Evolutionary conservation across 352 stramenopile species (phyloP).

Genomic region (Pythium aristosporum): DNA sequence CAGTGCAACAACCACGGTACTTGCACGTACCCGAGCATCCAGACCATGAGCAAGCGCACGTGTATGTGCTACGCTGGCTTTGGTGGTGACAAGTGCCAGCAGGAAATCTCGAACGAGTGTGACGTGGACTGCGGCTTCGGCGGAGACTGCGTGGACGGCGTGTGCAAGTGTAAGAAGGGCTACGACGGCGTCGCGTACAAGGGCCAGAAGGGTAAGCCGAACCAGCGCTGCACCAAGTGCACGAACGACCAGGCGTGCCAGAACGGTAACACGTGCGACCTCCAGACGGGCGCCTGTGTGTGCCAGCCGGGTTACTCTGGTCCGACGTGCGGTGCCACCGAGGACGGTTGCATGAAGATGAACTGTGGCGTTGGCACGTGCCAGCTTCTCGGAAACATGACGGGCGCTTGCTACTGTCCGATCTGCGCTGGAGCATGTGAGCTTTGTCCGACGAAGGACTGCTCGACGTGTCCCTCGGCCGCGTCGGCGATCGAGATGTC

Average conservation of each 20-base stretch:
- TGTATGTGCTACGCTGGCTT: slow-evolving; percentile 45
- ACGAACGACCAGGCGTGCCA: slow-evolving; percentile 38
- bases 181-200: slow-evolving; percentile 48
- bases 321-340: slow-evolving; percentile 43
- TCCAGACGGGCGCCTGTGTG: slow-evolving; percentile 34
- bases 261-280: slow-evolving; percentile 38
- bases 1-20: slow-evolving; percentile 47
- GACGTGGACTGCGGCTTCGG: slow-evolving; percentile 55
- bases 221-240: slow-evolving; percentile 43
- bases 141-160: slow-evolving; percentile 42
- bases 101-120: slow-evolving; percentile 40
- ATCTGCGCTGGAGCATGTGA: slow-evolving; percentile 35
- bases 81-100: slow-evolving; percentile 43
- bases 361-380: slow-evolving; percentile 33
- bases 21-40: slow-evolving; percentile 38
- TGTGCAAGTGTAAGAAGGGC: slow-evolving; percentile 45
- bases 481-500: slow-evolving; percentile 32
- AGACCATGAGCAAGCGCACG: slow-evolving; percentile 31
- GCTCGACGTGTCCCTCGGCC: slow-evolving; percentile 31
- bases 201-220: slow-evolving; percentile 43
- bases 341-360: slow-evolving; percentile 36
- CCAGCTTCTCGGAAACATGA: slow-evolving; percentile 26
- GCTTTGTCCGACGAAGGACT: slow-evolving; percentile 29
- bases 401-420: slow-evolving; percentile 33
- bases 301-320: slow-evolving; percentile 42